Evolutionary conservation across 2,329 filamentous ascomycete genomes (phyloP).

Genomic region (Stagonosporopsis vannaccii): DNA sequence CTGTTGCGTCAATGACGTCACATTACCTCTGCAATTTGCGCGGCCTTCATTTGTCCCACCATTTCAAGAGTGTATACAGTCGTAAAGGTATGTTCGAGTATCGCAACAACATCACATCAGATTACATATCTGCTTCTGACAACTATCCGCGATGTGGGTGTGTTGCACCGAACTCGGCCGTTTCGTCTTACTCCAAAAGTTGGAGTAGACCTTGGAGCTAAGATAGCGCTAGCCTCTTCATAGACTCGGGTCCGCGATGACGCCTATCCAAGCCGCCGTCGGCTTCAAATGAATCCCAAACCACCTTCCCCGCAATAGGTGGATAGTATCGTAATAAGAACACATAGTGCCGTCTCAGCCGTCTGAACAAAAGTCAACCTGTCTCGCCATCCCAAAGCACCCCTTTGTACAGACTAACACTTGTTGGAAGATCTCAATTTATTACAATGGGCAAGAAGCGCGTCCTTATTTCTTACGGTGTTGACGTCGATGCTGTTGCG

Average conservation of each 20-base stretch:
- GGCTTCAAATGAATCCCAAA: slow-evolving; percentile 12
- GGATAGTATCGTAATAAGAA: slow-evolving; percentile 14
- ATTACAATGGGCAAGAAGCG: slow-evolving; percentile 56
- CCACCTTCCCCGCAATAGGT: slow-evolving; percentile 22
- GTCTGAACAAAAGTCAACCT: neutral
- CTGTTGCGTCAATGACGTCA: slow-evolving; percentile 17
- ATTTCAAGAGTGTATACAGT: neutral
- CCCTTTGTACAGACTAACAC: neutral
- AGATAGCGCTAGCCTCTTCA: slow-evolving; percentile 3
- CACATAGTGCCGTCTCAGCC: neutral
- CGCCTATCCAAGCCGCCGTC: slow-evolving; percentile 12
- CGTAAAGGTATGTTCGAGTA: neutral
- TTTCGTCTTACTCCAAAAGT: neutral
- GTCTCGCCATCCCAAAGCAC: neutral
- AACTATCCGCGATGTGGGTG: neutral
- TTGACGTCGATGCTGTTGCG: slow-evolving; percentile 73
- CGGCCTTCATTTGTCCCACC: slow-evolving; percentile 27
- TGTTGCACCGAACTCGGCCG: slow-evolving; percentile 2
- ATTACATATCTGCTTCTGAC: neutral
- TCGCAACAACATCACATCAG: neutral
- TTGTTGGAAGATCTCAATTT: neutral
- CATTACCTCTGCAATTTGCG: slow-evolving; percentile 26
- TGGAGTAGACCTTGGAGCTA: slow-evolving; percentile 6
- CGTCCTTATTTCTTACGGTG: slow-evolving; percentile 67
- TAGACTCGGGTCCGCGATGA: slow-evolving; percentile 9